These are phyloP conservation scores for Barbatosphaeria neglecta DNA, from an alignment of 495 filamentous ascomycete genomes.

Conservation along the genomic window DNA sequence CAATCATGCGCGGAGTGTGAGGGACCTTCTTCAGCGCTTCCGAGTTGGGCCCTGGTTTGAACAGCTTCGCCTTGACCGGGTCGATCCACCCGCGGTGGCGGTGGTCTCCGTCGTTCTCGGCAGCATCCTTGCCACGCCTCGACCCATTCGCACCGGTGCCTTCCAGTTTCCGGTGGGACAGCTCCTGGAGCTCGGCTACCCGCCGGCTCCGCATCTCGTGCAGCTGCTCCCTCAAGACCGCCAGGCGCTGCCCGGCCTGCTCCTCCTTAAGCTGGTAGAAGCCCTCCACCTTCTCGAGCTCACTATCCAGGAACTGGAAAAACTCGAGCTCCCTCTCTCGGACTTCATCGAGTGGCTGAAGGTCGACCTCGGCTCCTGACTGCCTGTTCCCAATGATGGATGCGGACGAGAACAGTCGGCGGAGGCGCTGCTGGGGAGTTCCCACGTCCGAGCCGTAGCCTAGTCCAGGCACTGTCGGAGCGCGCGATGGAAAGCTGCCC, in stretches of 20 bases:
- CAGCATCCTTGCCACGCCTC: conserved; percentile 10
- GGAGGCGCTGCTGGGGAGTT: conserved; percentile 12
- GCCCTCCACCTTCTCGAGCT: conserved; percentile 73
- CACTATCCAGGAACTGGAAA: conserved; percentile 61
- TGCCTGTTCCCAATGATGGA: conserved; percentile 8
- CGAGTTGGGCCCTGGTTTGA: conserved; percentile 35
- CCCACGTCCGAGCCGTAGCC: not conserved
- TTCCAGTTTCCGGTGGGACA: conserved; percentile 20
- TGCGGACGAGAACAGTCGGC: conserved; percentile 16
- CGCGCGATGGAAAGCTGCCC: conserved; percentile 1
- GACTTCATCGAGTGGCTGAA: conserved; percentile 34
- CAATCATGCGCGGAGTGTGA: conserved; percentile 24
- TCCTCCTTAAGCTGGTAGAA: conserved; percentile 79
- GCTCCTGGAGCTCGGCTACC: conserved; percentile 50
- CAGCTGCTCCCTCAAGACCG: conserved; percentile 61
- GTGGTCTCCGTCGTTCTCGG: conserved; percentile 5
- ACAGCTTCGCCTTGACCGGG: conserved; percentile 28
- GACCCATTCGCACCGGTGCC: conserved; percentile 2
- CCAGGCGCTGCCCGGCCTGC: conserved; percentile 61
- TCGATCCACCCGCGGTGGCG: conserved; percentile 26
- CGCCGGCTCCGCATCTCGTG: conserved; percentile 79
- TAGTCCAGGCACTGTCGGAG: conserved; percentile 4
- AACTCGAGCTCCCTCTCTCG: conserved; percentile 60
- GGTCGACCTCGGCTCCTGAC: conserved; percentile 11
- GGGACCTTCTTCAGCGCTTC: conserved; percentile 29